Conservation (phyloP, 1,284 basidiomycete species). For the Sphaerobolus stellatus region DNA sequence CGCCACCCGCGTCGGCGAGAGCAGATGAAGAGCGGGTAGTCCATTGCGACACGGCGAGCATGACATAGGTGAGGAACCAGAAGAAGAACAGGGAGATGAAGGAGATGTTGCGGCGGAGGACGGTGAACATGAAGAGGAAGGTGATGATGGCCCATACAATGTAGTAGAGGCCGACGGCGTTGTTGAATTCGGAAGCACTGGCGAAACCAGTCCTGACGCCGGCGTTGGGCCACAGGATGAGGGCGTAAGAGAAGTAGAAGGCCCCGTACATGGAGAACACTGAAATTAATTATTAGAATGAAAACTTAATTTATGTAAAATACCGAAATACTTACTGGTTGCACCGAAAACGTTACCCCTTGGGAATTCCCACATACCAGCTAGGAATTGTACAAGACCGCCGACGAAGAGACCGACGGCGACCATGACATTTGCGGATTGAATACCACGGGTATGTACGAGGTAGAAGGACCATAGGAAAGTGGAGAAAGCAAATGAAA, state of each 20-base stretch:
- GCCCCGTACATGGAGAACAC: neutral
- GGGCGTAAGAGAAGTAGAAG: neutral
- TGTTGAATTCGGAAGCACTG: neutral
- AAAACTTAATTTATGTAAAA: neutral
- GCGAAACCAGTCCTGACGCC: neutral
- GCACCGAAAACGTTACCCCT: neutral
- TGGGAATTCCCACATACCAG: neutral
- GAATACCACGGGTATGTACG: neutral
- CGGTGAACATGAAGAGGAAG: neutral
- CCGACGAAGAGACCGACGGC: neutral
- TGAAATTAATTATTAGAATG: neutral
- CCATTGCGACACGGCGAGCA: neutral
- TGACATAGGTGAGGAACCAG: neutral
- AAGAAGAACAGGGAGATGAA: neutral
- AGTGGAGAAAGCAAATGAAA: neutral
- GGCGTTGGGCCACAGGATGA: neutral
- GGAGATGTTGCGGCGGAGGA: neutral
- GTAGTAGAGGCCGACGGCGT: neutral
- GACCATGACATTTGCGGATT: neutral
- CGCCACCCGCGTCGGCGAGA: neutral
- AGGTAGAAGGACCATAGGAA: neutral
- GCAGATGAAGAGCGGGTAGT: neutral
- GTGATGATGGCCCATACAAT: neutral
- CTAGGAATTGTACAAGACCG: neutral
- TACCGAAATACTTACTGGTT: neutral